Conservation (phyloP, 257 asterid genomes). For the Nicotiana benthamiana region DNA sequence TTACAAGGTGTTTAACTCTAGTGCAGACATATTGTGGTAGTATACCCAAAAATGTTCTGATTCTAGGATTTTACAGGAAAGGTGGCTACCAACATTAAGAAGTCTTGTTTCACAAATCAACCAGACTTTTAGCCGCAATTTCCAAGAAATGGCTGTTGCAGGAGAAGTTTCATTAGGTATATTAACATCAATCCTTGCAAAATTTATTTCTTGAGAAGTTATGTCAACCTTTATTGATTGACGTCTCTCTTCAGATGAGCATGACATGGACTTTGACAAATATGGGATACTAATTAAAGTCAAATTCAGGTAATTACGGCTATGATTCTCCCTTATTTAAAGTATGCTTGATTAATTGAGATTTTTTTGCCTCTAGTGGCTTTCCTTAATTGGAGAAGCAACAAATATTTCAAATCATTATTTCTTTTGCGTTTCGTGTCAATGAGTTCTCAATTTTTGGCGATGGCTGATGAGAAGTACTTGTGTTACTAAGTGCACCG, state of each 20-base stretch:
- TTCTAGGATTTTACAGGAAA: slow-evolving; percentile 44
- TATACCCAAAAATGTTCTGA: slow-evolving; percentile 12
- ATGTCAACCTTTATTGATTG: slow-evolving; percentile 9
- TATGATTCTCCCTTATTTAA: slow-evolving; percentile 4
- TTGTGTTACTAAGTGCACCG: background rate
- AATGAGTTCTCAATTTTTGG: background rate
- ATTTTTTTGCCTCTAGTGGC: background rate
- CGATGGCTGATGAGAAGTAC: background rate
- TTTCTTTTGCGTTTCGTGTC: background rate
- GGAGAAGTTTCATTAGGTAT: slow-evolving; percentile 92
- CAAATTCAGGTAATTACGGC: slow-evolving; percentile 65
- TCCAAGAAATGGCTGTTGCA: slow-evolving; percentile 99
- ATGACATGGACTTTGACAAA: slow-evolving; percentile 66
- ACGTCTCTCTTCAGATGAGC: slow-evolving; percentile 58
- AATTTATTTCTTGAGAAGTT: slow-evolving; percentile 8
- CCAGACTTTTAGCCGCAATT: slow-evolving; percentile 74
- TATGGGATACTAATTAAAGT: slow-evolving; percentile 94
- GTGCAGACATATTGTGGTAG: background rate
- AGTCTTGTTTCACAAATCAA: slow-evolving; percentile 69
- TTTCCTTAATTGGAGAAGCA: background rate
- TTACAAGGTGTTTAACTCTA: background rate
- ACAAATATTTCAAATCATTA: background rate
- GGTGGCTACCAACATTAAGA: slow-evolving; percentile 88
- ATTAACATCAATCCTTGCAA: background rate
- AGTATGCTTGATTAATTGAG: background rate